Base-by-base conservation (phyloP, 371 early-diverging fungal species). In the Synchytrium microbalum region DNA sequence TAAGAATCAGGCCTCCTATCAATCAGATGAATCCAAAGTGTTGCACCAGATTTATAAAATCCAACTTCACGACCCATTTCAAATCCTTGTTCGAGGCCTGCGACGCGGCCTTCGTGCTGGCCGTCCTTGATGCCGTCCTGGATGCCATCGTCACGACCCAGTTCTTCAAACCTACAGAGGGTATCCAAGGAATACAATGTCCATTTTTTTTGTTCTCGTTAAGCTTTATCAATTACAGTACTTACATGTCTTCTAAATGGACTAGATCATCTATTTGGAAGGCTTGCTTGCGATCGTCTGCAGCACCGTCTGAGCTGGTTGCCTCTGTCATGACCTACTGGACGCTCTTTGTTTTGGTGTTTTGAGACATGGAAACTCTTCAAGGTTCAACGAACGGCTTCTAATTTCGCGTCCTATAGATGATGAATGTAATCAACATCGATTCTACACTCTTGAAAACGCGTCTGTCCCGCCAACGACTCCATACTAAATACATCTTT, bases 111-210 rank as follows among this genome's bases (percentile, higher is more conserved):
- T 32, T 70, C 67, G 24, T 56, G 23, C 30, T 25, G 28, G 27
- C 70, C 70, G 3, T 59, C 55, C 1, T 63, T 56, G 13, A 64
- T 51, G 14, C 70, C 70, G 33, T 70, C 67, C 0, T 63, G 58
- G 8, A 67, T 54, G n/a, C 67, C 71, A 61, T 67, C 67, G 26
- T 70, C 67, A 24, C 67, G 63, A 1, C 71, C 71, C 3, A 59
- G 30, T 32, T 64, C 61, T 55, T 67, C 65, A 33, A 70, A 67
- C 67, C 70, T 69, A 30, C 30, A 14, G n/a, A n/a, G n/a, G n/a
- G n/a, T n/a, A n/a, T n/a, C n/a, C n/a, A n/a, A n/a, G n/a, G n/a
- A n/a, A n/a, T n/a, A n/a, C n/a, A n/a, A n/a, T n/a, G n/a, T n/a
- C n/a, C n/a, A n/a, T n/a, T n/a, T n/a, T n/a, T n/a, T n/a, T n/a